Evolutionary conservation across 495 filamentous ascomycete species (phyloP).

Genomic region (Durotheca rogersii): DNA sequence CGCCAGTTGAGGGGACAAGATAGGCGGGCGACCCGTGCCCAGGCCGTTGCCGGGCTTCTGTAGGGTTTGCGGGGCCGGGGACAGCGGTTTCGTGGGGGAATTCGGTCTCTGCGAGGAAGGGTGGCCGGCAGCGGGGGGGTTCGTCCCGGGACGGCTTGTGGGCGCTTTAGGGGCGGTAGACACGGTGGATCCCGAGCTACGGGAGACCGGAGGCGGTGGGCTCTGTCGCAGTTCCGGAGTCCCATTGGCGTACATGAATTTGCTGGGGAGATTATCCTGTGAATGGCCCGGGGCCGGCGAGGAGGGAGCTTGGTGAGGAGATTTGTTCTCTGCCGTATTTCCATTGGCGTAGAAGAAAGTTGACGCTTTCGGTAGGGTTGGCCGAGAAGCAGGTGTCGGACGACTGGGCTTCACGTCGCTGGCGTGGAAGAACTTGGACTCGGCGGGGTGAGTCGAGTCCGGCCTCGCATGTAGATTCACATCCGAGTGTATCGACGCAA

Average conservation of each 20-base stretch:
- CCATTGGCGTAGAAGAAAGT: conserved; percentile 62
- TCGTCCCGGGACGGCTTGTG: conserved; percentile 28
- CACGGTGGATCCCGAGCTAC: conserved; percentile 42
- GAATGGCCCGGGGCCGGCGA: conserved; percentile 37
- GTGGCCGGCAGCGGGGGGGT: conserved; percentile 24
- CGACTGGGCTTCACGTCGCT: conserved; percentile 61
- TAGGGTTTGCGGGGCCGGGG: conserved; percentile 28
- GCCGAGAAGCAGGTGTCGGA: conserved; percentile 29
- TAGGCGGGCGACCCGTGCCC: conserved; percentile 9
- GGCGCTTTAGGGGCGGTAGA: conserved; percentile 44
- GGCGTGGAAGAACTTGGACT: conserved; percentile 76
- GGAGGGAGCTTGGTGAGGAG: conserved; percentile 30
- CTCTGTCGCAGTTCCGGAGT: conserved; percentile 44
- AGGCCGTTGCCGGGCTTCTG: conserved; percentile 13
- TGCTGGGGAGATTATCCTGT: conserved; percentile 43
- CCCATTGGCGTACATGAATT: conserved; percentile 80
- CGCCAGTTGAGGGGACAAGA: conserved; percentile 24
- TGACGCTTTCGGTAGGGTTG: conserved; percentile 40
- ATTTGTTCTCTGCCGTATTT: conserved; percentile 32
- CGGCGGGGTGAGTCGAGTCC: conserved; percentile 25
- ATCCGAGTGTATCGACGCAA: conserved; percentile 38
- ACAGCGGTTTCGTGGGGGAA: conserved; percentile 46
- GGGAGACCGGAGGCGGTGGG: conserved; percentile 33
- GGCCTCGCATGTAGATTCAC: conserved; percentile 7
- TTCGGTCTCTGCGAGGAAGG: conserved; percentile 38